Conservation (phyloP, 129 eudicot genomes). For the Lactuca sativa region DNA sequence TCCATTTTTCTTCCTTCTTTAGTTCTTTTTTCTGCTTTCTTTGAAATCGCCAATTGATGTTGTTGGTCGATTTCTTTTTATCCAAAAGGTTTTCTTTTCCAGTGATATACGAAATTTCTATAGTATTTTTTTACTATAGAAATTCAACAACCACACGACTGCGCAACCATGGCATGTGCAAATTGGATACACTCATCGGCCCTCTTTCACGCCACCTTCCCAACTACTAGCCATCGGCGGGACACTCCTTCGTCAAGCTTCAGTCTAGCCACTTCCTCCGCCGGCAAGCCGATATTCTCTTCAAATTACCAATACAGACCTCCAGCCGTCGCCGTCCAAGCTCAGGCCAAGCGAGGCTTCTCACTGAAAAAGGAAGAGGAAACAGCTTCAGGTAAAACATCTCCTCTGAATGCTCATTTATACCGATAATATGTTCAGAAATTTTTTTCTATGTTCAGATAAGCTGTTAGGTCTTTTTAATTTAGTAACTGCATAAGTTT, state of each 20-base stretch:
- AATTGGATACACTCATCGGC: conserved; percentile 39
- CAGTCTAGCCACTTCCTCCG: conserved; percentile 18
- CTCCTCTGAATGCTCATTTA: not conserved
- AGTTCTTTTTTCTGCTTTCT: too few species aligned
- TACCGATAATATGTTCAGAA: too few species aligned
- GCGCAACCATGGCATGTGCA: conserved; percentile 41
- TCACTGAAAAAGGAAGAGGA: conserved; percentile 42
- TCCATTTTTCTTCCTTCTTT: too few species aligned
- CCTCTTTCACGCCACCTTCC: conserved; percentile 28
- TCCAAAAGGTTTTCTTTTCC: too few species aligned
- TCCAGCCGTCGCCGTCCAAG: conserved; percentile 33
- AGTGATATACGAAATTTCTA: too few species aligned
- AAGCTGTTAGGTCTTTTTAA: not conserved
- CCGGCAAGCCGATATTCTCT: conserved; percentile 9
- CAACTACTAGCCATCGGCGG: conserved; percentile 15
- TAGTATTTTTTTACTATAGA: not conserved
- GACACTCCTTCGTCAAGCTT: conserved; percentile 17
- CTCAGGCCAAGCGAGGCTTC: conserved; percentile 50
- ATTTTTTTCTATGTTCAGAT: not conserved
- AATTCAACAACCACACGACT: not conserved
- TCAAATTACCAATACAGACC: conserved; percentile 23
- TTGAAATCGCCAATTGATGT: too few species aligned
- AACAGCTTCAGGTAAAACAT: conserved; percentile 54
- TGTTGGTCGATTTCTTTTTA: too few species aligned
- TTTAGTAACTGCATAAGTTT: not conserved